Base-by-base conservation (phyloP, 495 filamentous ascomycete species). In the Stereocaulon alpinum region DNA sequence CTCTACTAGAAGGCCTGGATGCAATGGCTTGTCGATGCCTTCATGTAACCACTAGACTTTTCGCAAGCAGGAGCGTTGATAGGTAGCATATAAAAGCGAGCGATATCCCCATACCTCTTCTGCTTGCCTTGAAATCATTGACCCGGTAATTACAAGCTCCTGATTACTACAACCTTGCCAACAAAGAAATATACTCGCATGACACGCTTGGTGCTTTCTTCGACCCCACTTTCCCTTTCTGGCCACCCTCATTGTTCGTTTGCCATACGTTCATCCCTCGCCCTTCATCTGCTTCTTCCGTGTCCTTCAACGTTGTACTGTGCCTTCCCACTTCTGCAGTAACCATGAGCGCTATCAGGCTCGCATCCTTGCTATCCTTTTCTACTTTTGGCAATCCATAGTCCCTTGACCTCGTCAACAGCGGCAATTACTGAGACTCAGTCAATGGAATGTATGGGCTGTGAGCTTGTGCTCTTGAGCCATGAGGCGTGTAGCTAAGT, bases 11-110 rank as follows among this genome's bases (percentile, higher is more conserved):
- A 47, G 58, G 17, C 20, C 24, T 2, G 29, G 49, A 27, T 54
- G 58, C 41, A 47, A n/a, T 32, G 34, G 49, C 30, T 47, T 20
- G 20, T 27, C 24, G 41, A 55, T 60, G 50, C 24, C 12, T 52
- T 32, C 30, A 53, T 60, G 58, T 60, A 60, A 15, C 50, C 58
- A 44, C 54, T 60, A 60, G 58, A 53, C 41, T 54, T 9, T 40
- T 34, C n/a, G 34, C 56, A 51, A 50, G 59, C 60, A 42, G 18
- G 55, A 53, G 54, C 55, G 45, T 58, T 45, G 44, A 58, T 62
- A 58, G 20, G 40, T 48, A 55, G 50, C 58, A 49, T 55, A 6
- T 18, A 55, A 60, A 60, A 60, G 56, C 32, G 11, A 60, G 20
- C 52, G 18, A 60, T 32, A 47, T 54, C 34, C 49, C 58, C 11